phyloP scores from a whole-genome alignment of 805 yeast species.

The Wickerhamomyces silvicola region DNA sequence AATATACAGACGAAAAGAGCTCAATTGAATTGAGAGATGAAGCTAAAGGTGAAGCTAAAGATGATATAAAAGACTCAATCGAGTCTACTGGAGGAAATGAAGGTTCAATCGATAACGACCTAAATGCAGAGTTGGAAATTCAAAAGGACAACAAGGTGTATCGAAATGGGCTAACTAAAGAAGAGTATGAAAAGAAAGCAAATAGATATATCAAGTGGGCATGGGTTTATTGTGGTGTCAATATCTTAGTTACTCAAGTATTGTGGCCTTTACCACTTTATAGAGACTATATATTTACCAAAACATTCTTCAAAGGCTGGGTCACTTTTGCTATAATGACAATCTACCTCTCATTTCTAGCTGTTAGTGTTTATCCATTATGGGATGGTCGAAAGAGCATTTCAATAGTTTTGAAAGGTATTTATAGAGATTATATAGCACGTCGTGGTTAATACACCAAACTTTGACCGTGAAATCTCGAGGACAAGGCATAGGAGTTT shows the following conservation, averaged over 20 bases:
- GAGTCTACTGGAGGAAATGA: no score
- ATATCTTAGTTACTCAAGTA: slow-evolving; percentile 28
- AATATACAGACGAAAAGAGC: no score
- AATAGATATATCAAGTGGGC: slow-evolving; percentile 23
- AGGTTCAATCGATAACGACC: no score
- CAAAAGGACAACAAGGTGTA: not conserved
- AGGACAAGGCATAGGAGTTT: no score
- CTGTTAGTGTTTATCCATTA: slow-evolving; percentile 29
- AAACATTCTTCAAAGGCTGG: slow-evolving; percentile 32
- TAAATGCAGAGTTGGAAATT: no score
- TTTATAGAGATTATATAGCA: not conserved
- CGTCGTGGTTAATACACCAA: no score
- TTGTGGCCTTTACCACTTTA: slow-evolving; percentile 37
- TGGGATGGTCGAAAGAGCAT: slow-evolving; percentile 25
- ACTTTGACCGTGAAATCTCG: no score
- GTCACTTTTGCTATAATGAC: slow-evolving; percentile 32
- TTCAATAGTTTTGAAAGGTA: not conserved
- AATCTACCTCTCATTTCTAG: slow-evolving; percentile 29
- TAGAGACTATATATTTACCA: slow-evolving; percentile 33
- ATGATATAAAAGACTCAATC: no score
- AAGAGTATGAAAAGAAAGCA: slow-evolving; percentile 7
- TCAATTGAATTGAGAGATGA: no score
- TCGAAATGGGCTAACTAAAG: slow-evolving; percentile 1
- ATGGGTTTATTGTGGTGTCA: slow-evolving; percentile 21
- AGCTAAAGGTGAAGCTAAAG: no score